Percentiles rank a stretch among this genome's conserved stretches.
These are phyloP conservation scores for Alternaria infectoria DNA, from an alignment of 2,329 filamentous ascomycete genomes.

Conservation along the genomic window DNA sequence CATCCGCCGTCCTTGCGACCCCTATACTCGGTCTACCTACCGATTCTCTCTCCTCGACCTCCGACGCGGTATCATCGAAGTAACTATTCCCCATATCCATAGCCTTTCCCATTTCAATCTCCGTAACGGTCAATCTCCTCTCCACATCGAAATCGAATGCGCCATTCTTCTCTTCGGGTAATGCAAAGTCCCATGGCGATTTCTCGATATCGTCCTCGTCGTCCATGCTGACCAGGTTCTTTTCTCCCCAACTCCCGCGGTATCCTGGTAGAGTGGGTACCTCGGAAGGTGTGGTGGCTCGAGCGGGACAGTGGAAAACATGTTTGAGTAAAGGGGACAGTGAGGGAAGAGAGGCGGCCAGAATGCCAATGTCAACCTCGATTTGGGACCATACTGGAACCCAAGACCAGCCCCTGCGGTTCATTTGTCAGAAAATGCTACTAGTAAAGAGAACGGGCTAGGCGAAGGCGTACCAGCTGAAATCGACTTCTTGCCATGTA, in stretches of 20 bases:
- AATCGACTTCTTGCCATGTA: conserved; percentile 27
- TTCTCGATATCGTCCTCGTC: conserved; percentile 1
- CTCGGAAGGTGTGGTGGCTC: conserved; percentile 18
- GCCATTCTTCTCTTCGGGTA: background rate
- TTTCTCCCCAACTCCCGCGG: conserved; percentile 12
- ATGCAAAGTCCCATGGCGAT: background rate
- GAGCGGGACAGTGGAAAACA: conserved; percentile 2
- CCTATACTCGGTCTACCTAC: conserved; percentile 1
- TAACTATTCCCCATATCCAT: conserved; percentile 5
- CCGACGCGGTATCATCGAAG: conserved; percentile 20
- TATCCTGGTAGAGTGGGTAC: conserved; percentile 23
- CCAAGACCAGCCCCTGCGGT: conserved; percentile 28
- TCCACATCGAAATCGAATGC: conserved; percentile 4
- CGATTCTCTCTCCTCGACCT: conserved; percentile 7
- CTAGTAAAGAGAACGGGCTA: background rate
- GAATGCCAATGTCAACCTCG: conserved; percentile 37
- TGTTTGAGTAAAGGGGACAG: conserved; percentile 32
- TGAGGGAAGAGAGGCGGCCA: conserved; percentile 37
- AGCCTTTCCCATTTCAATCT: conserved; percentile 5
- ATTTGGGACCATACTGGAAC: conserved; percentile 41
- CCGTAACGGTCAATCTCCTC: conserved; percentile 3
- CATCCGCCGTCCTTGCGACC: conserved; percentile 4
- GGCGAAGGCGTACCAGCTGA: conserved; percentile 23
- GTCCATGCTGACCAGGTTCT: conserved; percentile 3
- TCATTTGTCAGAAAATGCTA: conserved; percentile 9